phyloP scores from a whole-genome alignment of 1,284 basidiomycete genomes.

The Apiotrichum sp. region DNA sequence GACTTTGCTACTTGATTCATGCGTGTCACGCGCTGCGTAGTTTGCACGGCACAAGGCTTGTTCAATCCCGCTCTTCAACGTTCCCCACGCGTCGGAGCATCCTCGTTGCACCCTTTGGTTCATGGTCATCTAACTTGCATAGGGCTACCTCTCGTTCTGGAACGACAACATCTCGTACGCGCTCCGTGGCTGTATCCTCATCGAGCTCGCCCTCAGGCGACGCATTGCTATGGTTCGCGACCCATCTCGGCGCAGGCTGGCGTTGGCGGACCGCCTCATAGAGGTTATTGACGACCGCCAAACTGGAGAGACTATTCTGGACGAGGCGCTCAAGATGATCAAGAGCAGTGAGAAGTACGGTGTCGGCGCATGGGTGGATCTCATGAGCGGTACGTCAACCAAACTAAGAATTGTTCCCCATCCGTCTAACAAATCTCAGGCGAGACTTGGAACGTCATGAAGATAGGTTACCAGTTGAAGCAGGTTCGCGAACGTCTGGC shows the following conservation, averaged over 20 bases:
- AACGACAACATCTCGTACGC: slow-evolving; percentile 98
- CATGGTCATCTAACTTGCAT: background rate
- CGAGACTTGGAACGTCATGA: slow-evolving; percentile 98
- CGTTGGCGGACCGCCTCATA: slow-evolving; percentile 74
- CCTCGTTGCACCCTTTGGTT: too few species aligned
- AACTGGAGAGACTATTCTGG: slow-evolving; percentile 90
- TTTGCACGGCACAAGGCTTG: too few species aligned
- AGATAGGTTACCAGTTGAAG: slow-evolving; percentile 95
- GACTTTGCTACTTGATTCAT: too few species aligned
- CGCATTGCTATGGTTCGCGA: slow-evolving; percentile 84
- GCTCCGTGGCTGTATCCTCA: slow-evolving; percentile 85
- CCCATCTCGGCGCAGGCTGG: slow-evolving; percentile 66
- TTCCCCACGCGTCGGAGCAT: too few species aligned
- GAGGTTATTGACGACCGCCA: slow-evolving; percentile 85
- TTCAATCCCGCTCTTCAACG: too few species aligned
- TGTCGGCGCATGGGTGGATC: slow-evolving; percentile 88
- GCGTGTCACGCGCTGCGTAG: too few species aligned
- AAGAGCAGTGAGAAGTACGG: slow-evolving; percentile 69
- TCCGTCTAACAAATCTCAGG: slow-evolving; percentile 51
- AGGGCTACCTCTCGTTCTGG: slow-evolving; percentile 94
- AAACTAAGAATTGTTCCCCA: background rate
- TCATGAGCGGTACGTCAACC: slow-evolving; percentile 68
- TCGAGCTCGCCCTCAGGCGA: slow-evolving; percentile 83
- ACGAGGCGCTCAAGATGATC: slow-evolving; percentile 94
- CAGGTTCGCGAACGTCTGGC: slow-evolving; percentile 92